These are phyloP conservation scores for Sugiyamaella valdiviana DNA, from an alignment of 805 yeast genomes.

Conservation along the genomic window DNA sequence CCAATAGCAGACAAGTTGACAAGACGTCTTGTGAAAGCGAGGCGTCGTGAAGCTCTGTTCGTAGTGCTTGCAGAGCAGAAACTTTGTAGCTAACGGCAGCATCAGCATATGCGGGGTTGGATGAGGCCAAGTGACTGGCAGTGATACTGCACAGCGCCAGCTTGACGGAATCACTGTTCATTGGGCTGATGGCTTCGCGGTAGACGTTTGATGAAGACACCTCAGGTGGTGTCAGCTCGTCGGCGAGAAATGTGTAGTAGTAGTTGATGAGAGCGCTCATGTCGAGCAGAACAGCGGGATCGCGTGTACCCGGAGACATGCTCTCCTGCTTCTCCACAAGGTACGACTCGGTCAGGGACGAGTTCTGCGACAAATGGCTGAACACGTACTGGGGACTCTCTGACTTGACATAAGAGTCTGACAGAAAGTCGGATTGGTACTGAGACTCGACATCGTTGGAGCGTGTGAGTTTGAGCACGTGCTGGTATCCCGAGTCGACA, in stretches of 20 bases:
- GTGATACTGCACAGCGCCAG: slow-evolving; percentile 17
- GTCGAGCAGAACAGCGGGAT: background rate
- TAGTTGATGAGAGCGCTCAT: slow-evolving; percentile 9
- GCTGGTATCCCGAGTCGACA: slow-evolving; percentile 3
- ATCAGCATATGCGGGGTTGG: slow-evolving; percentile 6
- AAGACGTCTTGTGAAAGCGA: slow-evolving; percentile 11
- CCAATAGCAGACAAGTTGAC: slow-evolving; percentile 14
- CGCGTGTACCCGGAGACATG: background rate
- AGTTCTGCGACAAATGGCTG: background rate
- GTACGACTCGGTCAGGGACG: background rate
- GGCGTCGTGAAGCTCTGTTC: slow-evolving; percentile 1
- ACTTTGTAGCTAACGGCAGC: slow-evolving; percentile 12
- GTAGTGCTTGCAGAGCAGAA: slow-evolving; percentile 10
- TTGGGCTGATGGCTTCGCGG: slow-evolving; percentile 12
- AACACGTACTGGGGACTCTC: background rate
- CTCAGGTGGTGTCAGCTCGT: slow-evolving; percentile 9
- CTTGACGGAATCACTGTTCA: slow-evolving; percentile 7
- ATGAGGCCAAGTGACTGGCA: slow-evolving; percentile 11
- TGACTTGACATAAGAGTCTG: background rate
- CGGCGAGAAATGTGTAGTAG: slow-evolving; percentile 8
- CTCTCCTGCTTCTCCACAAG: background rate
- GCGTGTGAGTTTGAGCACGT: slow-evolving; percentile 4
- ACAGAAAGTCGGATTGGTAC: background rate
- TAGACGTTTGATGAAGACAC: slow-evolving; percentile 9
- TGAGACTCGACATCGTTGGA: background rate